Evolutionary conservation across 108 stramenopile genomes (phyloP).

Genomic region (Parmales sp.): DNA sequence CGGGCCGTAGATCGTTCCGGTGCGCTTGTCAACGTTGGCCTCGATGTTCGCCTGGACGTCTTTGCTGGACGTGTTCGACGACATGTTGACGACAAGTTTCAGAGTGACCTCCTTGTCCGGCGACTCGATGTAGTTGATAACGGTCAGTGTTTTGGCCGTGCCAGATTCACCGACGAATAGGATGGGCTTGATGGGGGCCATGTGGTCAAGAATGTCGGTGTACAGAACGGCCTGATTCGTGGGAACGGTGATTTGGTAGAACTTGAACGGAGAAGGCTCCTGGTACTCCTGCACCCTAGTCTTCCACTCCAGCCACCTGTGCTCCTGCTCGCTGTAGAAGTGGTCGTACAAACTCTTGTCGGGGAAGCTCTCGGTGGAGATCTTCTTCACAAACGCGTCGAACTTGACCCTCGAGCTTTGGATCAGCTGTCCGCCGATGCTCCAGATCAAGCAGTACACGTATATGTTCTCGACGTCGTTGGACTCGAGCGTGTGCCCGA

Average conservation of each 20-base stretch:
- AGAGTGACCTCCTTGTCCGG: conserved; percentile 20
- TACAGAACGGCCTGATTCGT: conserved; percentile 50
- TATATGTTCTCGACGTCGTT: conserved; percentile 24
- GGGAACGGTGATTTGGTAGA: conserved; percentile 55
- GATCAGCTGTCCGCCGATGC: conserved; percentile 41
- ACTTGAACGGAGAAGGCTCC: conserved; percentile 48
- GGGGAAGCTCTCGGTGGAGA: conserved; percentile 30
- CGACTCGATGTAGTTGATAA: conserved; percentile 39
- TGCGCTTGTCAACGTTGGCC: conserved; percentile 53
- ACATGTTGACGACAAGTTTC: conserved; percentile 41
- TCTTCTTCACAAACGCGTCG: conserved; percentile 33
- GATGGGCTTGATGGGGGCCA: conserved; percentile 42
- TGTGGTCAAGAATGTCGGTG: conserved; percentile 35
- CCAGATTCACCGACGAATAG: conserved; percentile 56
- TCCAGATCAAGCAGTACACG: conserved; percentile 34
- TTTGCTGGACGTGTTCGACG: conserved; percentile 33
- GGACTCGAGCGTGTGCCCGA: not conserved
- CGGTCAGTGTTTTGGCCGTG: conserved; percentile 56
- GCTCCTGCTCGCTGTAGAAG: conserved; percentile 27
- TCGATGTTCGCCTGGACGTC: conserved; percentile 58
- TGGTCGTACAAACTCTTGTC: conserved; percentile 30
- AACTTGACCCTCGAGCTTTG: conserved; percentile 29
- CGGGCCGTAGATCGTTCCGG: conserved; percentile 49
- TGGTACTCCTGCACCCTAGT: conserved; percentile 36
- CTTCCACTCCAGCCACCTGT: conserved; percentile 46